Evolutionary conservation across 352 stramenopile species (phyloP).

Genomic region (Globisporangium middletonii): DNA sequence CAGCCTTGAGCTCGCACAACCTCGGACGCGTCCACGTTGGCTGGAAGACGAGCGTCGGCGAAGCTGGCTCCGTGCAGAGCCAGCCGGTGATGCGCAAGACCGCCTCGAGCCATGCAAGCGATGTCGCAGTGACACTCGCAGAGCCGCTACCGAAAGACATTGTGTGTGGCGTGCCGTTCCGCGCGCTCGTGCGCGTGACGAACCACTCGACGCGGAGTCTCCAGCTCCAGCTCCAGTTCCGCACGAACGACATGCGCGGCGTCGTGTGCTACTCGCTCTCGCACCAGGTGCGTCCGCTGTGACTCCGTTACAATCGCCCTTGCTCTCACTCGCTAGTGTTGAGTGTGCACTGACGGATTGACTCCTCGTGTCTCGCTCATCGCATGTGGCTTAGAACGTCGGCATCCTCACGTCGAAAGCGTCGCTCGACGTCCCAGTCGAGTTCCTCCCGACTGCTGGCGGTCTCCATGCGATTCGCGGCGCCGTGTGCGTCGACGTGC

Average conservation of each 20-base stretch:
- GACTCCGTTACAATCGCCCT: too few species aligned
- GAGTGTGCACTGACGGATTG: background rate
- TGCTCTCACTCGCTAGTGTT: background rate
- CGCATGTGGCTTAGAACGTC: slow-evolving; percentile 44
- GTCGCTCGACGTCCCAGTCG: slow-evolving; percentile 33
- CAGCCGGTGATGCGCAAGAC: slow-evolving; percentile 71
- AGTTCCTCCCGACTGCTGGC: slow-evolving; percentile 61
- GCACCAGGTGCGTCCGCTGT: slow-evolving; percentile 40
- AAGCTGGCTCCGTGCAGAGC: slow-evolving; percentile 76
- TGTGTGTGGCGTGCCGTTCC: slow-evolving; percentile 43
- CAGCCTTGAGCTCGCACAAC: slow-evolving; percentile 48
- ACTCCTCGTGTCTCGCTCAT: background rate
- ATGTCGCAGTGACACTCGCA: slow-evolving; percentile 41
- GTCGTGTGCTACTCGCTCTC: slow-evolving; percentile 72
- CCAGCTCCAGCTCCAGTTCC: slow-evolving; percentile 75
- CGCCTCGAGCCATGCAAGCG: slow-evolving; percentile 14
- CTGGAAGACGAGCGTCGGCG: slow-evolving; percentile 78
- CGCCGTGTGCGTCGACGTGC: slow-evolving; percentile 62
- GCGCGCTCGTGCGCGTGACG: slow-evolving; percentile 39
- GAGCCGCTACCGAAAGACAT: slow-evolving; percentile 40
- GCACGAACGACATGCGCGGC: slow-evolving; percentile 55
- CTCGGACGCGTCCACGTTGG: slow-evolving; percentile 70
- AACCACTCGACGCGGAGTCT: slow-evolving; percentile 63
- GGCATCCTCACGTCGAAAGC: slow-evolving; percentile 44
- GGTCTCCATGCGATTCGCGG: slow-evolving; percentile 61